Conservation (phyloP, 805 yeast genomes). For the Nakazawaea wickerhamii region DNA sequence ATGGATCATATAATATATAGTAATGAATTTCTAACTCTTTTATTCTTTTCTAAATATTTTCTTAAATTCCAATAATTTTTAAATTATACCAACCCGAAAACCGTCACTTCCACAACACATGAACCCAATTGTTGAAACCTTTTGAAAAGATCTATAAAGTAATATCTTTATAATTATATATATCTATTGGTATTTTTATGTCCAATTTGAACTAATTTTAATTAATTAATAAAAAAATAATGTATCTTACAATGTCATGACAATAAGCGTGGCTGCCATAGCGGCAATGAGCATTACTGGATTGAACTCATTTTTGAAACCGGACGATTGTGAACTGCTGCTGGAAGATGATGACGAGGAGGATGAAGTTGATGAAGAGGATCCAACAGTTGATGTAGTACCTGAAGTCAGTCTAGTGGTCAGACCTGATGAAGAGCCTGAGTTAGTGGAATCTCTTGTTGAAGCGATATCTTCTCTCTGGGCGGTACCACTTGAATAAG, state of each 20-base stretch:
- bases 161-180: too few relatives aligned
- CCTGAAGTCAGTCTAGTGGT: not conserved
- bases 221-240: too few relatives aligned
- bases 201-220: too few relatives aligned
- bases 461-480: not conserved
- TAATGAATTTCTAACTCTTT: too few relatives aligned
- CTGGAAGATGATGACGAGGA: not conserved
- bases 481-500: constrained; percentile 1
- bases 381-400: not conserved
- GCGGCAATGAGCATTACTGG: not conserved
- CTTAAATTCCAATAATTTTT: too few relatives aligned
- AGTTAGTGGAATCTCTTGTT: not conserved
- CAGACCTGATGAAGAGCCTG: not conserved
- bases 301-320: not conserved
- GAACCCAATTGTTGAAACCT: too few relatives aligned
- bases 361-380: not conserved
- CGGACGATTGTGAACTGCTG: not conserved
- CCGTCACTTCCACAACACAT: too few relatives aligned
- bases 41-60: too few relatives aligned
- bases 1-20: too few relatives aligned
- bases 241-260: not conserved
- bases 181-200: too few relatives aligned
- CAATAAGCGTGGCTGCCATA: not conserved
- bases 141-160: too few relatives aligned
- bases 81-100: too few relatives aligned